phyloP scores from a whole-genome alignment of 176 grass and related monocot species.

The Ensete glaucum region DNA sequence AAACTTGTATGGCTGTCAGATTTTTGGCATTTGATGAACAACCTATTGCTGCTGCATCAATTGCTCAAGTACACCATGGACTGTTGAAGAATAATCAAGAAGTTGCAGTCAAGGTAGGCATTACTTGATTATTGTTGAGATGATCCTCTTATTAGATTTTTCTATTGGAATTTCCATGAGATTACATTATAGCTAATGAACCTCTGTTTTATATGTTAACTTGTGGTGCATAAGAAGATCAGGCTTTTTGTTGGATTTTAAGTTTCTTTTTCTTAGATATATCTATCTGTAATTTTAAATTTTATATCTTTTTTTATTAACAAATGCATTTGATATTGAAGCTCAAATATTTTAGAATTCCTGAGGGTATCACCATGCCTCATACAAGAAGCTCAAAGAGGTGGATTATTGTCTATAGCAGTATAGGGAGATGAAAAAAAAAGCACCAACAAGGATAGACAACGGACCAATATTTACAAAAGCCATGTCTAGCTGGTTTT shows the following conservation, averaged over 20 bases:
- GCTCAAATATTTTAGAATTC: neutral
- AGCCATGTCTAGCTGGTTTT: no score
- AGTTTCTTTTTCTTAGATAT: no score
- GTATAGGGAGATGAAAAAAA: no score
- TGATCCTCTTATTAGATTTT: neutral
- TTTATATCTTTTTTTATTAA: neutral
- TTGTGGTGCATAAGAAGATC: no score
- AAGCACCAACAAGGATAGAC: no score
- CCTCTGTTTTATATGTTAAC: neutral
- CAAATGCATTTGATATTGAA: neutral
- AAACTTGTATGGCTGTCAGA: conserved; percentile 32
- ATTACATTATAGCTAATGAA: neutral
- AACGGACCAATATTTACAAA: no score
- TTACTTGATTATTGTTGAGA: conserved; percentile 14
- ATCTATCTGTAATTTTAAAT: neutral
- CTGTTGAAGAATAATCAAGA: conserved; percentile 63
- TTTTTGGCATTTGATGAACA: conserved; percentile 88
- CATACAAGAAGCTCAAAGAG: neutral
- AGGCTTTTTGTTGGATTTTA: no score
- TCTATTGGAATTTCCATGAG: neutral
- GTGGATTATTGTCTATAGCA: neutral
- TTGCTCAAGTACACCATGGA: conserved; percentile 90
- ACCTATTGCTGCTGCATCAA: conserved; percentile 94
- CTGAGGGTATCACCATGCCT: neutral
- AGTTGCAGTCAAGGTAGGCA: conserved; percentile 82